phyloP scores from a whole-genome alignment of 202 grass and related monocot species.

The Saccharum hybrid region DNA sequence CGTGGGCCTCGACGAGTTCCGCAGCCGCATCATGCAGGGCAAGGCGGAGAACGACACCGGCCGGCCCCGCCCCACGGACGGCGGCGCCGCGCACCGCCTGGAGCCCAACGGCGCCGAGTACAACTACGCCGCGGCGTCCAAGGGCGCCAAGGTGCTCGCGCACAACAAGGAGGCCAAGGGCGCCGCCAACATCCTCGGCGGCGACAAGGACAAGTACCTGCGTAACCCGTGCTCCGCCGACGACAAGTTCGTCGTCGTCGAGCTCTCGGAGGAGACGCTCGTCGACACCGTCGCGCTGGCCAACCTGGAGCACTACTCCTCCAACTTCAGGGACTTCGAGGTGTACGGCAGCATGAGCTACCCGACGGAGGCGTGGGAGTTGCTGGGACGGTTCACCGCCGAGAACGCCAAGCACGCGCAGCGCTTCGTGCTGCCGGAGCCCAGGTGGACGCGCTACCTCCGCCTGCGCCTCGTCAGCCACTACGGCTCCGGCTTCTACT shows the following conservation, averaged over 20 bases:
- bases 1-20: constrained; percentile 54
- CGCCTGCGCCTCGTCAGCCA: constrained; percentile 69
- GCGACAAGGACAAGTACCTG: constrained; percentile 87
- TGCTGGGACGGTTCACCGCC: constrained; percentile 64
- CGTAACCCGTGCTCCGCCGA: constrained; percentile 80
- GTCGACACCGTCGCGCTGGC: constrained; percentile 76
- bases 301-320: constrained; percentile 95
- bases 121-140: constrained; percentile 81
- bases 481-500: constrained; percentile 87
- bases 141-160: constrained; percentile 82
- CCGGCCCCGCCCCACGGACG: not conserved
- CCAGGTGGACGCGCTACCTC: constrained; percentile 78
- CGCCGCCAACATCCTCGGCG: constrained; percentile 65
- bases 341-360: constrained; percentile 76
- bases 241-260: constrained; percentile 74
- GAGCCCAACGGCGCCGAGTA: constrained; percentile 74
- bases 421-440: constrained; percentile 70
- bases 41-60: constrained; percentile 47
- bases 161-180: constrained; percentile 93
- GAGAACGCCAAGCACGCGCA: constrained; percentile 86
- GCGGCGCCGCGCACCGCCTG: constrained; percentile 55
- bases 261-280: constrained; percentile 89
- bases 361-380: constrained; percentile 68
- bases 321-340: constrained; percentile 71
- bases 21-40: constrained; percentile 55